Percentiles rank a stretch among this genome's conserved stretches.
Evolutionary conservation across 345 rosid species (phyloP).

Genomic region (Ailanthus altissimus): DNA sequence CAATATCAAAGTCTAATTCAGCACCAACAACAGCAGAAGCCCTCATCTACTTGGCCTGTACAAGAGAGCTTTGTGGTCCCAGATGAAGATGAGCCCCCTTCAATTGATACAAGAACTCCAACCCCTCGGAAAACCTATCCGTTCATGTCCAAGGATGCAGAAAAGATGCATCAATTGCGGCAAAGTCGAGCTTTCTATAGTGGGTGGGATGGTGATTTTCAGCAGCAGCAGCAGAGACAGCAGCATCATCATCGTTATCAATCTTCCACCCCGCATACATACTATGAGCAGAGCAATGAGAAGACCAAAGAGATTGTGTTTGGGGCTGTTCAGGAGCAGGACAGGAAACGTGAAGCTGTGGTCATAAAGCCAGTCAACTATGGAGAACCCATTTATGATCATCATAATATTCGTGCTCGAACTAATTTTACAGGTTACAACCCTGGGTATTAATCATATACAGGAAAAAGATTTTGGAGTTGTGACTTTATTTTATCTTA

Average conservation of each 20-base stretch:
- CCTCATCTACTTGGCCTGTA: constrained; percentile 58
- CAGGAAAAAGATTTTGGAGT: constrained; percentile 24
- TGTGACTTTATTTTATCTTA: constrained; percentile 8
- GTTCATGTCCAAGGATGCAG: constrained; percentile 93
- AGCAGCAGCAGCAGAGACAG: constrained; percentile 54
- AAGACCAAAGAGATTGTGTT: constrained; percentile 79
- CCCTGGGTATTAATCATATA: constrained; percentile 42
- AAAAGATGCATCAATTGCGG: constrained; percentile 84
- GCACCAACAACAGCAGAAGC: constrained; percentile 37
- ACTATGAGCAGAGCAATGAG: constrained; percentile 73
- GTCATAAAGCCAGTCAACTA: constrained; percentile 63
- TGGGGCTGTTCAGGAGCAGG: constrained; percentile 85
- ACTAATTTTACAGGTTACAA: constrained; percentile 43
- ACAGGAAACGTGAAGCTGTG: constrained; percentile 39
- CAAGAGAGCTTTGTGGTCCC: constrained; percentile 69
- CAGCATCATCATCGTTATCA: constrained; percentile 71
- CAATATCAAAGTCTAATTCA: constrained; percentile 35
- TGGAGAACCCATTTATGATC: constrained; percentile 46
- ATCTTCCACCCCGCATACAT: constrained; percentile 69
- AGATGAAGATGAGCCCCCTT: constrained; percentile 89
- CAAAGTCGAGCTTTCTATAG: constrained; percentile 76
- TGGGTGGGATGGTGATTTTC: constrained; percentile 63
- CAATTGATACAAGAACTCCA: constrained; percentile 73
- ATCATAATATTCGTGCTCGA: constrained; percentile 49
- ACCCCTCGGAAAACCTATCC: constrained; percentile 88